Evolutionary conservation across 257 asterid species (phyloP).

Genomic region (Lithospermum erythrorhizon): DNA sequence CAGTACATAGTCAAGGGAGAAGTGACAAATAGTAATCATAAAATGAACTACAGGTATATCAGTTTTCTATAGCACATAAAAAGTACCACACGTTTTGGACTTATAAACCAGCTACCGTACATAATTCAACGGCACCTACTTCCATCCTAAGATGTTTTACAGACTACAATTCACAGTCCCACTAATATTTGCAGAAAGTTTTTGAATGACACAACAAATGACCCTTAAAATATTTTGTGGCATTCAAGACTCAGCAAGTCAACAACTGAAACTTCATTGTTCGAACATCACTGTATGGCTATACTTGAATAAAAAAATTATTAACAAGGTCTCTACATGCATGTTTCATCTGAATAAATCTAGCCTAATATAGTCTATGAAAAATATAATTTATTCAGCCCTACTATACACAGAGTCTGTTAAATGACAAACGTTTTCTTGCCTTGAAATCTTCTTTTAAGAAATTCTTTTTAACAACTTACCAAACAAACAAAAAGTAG

Average conservation of each 20-base stretch:
- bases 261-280: neutral
- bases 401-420: neutral
- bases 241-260: neutral
- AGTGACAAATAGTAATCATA: constrained; percentile 6
- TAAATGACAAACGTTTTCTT: neutral
- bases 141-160: no score
- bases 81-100: neutral
- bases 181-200: no score
- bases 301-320: no score
- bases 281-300: no score
- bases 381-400: neutral
- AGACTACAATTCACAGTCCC: no score
- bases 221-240: neutral
- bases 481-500: neutral
- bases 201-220: no score
- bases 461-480: neutral
- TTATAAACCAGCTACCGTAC: neutral
- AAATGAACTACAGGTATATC: constrained; percentile 7
- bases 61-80: no score
- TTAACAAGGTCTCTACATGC: no score
- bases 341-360: no score
- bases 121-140: no score
- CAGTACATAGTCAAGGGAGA: constrained; percentile 25
- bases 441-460: neutral
- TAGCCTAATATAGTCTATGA: neutral